These are phyloP conservation scores for Tetrahymena borealis DNA, from an alignment of 73 alveolate species.

Conservation along the genomic window DNA sequence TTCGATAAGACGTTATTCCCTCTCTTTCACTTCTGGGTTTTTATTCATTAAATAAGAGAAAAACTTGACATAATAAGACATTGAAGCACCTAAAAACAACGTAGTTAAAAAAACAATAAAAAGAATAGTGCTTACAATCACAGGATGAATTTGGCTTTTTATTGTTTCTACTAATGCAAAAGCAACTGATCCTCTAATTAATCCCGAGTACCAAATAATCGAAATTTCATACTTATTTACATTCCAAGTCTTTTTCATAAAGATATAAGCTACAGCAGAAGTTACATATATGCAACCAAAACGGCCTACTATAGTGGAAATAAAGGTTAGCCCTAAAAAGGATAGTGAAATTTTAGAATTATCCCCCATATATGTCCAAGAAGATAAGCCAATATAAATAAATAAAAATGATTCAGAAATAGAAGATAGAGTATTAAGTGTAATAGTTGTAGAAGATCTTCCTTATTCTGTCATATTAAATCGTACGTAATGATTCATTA, in stretches of 20 bases:
- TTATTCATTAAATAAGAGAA: not conserved
- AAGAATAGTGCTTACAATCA: not conserved
- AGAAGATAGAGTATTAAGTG: constrained; percentile 70
- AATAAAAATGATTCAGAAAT: constrained; percentile 90
- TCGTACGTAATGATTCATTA: constrained; percentile 80
- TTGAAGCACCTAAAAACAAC: not conserved
- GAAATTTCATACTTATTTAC: constrained; percentile 67
- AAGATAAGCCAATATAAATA: constrained; percentile 80
- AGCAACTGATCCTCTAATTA: constrained; percentile 94
- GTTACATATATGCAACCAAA: constrained; percentile 64
- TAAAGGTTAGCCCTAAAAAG: constrained; percentile 38
- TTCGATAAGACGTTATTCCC: not conserved
- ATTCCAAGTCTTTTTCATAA: constrained; percentile 44
- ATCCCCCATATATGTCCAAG: constrained; percentile 47
- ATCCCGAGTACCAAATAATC: constrained; percentile 77
- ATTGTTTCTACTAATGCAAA: constrained; percentile 74
- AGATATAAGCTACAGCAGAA: constrained; percentile 43
- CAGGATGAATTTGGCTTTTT: constrained; percentile 19
- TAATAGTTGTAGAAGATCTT: constrained; percentile 70
- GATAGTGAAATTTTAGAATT: constrained; percentile 51
- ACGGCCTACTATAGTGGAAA: constrained; percentile 71
- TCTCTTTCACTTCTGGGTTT: not conserved
- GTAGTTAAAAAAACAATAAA: not conserved
- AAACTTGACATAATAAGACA: not conserved
- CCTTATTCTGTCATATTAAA: constrained; percentile 72